phyloP scores from a whole-genome alignment of 2,329 filamentous ascomycete genomes.

The Arthrobotrys sphaeroides region DNA sequence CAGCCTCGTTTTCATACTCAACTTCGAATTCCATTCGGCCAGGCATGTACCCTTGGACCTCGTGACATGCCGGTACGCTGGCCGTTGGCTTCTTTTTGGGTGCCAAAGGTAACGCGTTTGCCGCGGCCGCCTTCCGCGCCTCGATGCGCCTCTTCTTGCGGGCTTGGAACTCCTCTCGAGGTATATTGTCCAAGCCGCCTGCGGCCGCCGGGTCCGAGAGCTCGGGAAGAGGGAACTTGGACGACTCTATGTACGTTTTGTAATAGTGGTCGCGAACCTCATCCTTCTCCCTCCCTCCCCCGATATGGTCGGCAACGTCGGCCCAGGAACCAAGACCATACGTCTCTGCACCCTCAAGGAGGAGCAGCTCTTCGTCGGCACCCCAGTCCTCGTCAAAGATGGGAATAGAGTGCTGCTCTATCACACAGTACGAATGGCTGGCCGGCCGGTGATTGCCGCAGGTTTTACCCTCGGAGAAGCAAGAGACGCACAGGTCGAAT shows the following conservation, averaged over 20 bases:
- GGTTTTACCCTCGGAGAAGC: conserved; percentile 82
- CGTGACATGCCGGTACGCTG: conserved; percentile 93
- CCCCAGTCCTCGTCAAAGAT: conserved; percentile 97
- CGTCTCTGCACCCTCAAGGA: conserved; percentile 92
- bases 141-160: conserved; percentile 94
- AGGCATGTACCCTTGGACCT: conserved; percentile 98
- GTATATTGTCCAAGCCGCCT: conserved; percentile 78
- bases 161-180: conserved; percentile 90
- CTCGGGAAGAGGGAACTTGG: conserved; percentile 84
- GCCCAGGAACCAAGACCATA: conserved; percentile 98
- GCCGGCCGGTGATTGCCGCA: conserved; percentile 86
- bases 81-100: conserved; percentile 96
- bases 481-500: conserved; percentile 95
- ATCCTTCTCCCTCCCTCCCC: conserved; percentile 91
- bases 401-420: conserved; percentile 97
- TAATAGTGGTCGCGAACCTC: conserved; percentile 96
- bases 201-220: conserved; percentile 84
- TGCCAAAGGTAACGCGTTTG: conserved; percentile 81
- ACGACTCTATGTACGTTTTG: conserved; percentile 83
- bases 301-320: conserved; percentile 97
- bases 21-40: conserved; percentile 97
- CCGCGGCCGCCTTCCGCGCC: conserved; percentile 84
- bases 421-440: conserved; percentile 88
- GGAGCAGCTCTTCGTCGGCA: conserved; percentile 91
- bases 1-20: conserved; percentile 95